Evolutionary conservation across 2,329 filamentous ascomycete genomes (phyloP).

Genomic region (Tolypocladium inflatum): DNA sequence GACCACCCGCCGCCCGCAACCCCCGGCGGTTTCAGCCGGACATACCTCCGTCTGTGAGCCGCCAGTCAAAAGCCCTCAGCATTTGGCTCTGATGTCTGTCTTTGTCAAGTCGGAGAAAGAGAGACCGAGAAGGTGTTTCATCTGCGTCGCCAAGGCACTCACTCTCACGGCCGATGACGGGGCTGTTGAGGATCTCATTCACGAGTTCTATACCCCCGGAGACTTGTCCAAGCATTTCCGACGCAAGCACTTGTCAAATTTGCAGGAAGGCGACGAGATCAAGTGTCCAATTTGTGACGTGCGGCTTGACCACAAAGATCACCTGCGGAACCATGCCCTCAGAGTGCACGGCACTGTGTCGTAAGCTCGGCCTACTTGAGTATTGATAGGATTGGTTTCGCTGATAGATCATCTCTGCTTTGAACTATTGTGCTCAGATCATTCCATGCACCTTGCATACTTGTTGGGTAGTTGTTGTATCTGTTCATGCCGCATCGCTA

Average conservation of each 20-base stretch:
- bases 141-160: neutral
- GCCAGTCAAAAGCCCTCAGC: neutral
- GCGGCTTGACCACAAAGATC: neutral
- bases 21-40: neutral
- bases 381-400: neutral
- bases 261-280: neutral
- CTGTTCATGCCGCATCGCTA: neutral
- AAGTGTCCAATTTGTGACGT: neutral
- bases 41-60: neutral
- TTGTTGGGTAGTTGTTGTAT: too few species aligned
- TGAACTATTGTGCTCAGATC: neutral
- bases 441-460: neutral
- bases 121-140: neutral
- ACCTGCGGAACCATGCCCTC: neutral
- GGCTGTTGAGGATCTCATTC: neutral
- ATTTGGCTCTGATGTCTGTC: neutral
- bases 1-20: too few species aligned
- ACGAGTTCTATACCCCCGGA: neutral
- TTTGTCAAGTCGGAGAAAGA: neutral
- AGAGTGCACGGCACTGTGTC: neutral
- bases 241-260: neutral
- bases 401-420: neutral
- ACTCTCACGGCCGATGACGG: neutral
- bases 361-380: neutral
- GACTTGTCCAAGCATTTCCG: neutral